Evolutionary conservation across 352 stramenopile species (phyloP).

Genomic region (Phytopythium mirpurense): DNA sequence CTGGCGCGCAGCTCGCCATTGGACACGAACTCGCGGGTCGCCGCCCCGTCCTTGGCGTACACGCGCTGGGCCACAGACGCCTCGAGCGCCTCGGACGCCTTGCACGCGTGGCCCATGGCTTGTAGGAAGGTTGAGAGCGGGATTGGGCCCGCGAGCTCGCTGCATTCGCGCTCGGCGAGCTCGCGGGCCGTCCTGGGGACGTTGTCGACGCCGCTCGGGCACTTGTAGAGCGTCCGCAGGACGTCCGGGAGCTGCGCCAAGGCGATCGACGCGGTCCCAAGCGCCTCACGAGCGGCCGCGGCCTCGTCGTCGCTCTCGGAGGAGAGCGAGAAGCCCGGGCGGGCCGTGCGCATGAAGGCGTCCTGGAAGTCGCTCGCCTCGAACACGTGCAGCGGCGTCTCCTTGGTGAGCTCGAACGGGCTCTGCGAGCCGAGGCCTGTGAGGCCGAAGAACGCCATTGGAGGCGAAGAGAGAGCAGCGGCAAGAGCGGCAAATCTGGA

Average conservation of each 20-base stretch:
- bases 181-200: slow-evolving; percentile 20
- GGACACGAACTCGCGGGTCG: slow-evolving; percentile 51
- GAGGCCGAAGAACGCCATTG: slow-evolving; percentile 67
- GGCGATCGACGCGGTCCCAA: slow-evolving; percentile 28
- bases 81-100: slow-evolving; percentile 26
- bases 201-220: slow-evolving; percentile 46
- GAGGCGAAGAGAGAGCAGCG: neutral
- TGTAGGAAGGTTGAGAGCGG: slow-evolving; percentile 21
- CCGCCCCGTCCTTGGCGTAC: slow-evolving; percentile 33
- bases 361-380: slow-evolving; percentile 45
- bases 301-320: slow-evolving; percentile 58
- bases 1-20: slow-evolving; percentile 43
- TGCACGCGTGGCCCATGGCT: slow-evolving; percentile 27
- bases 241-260: slow-evolving; percentile 31
- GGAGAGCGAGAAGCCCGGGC: slow-evolving; percentile 42
- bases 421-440: slow-evolving; percentile 52
- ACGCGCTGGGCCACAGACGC: slow-evolving; percentile 16
- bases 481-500: no score
- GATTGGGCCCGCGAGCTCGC: neutral
- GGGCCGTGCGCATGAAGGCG: slow-evolving; percentile 51
- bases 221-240: slow-evolving; percentile 57
- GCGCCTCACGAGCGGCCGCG: slow-evolving; percentile 17
- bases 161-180: slow-evolving; percentile 24
- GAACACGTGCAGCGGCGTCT: slow-evolving; percentile 55
- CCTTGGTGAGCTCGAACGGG: slow-evolving; percentile 46